Evolutionary conservation across 2,329 filamentous ascomycete species (phyloP), one percentile per base, ranked within the genome.

Genomic region (Pseudogymnoascus destructans): DNA sequence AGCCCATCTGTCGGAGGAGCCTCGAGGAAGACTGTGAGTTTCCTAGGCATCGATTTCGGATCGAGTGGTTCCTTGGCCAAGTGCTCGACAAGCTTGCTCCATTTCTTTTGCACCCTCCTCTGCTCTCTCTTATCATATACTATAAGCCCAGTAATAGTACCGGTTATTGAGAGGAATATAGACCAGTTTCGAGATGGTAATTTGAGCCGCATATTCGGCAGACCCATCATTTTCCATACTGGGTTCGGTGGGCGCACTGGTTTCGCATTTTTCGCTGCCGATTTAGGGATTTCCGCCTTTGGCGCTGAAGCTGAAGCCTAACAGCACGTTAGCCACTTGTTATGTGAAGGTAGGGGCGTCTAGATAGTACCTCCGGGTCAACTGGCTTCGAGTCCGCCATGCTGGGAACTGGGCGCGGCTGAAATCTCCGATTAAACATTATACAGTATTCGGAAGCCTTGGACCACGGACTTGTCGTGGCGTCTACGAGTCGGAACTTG

Each of bases 171-270:
- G 72, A 91, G 83, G 75, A 98, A 98, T 67, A 98, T 96, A 73
- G 93, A 82, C 93, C 93, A 98, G 71, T 97, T 97, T 61, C 93
- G 87, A 15, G 92, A 97, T 6, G 93, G 93, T 15, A 98, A 82
- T 72, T 84, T 89, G 65, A 84, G 79, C 60, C 87, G 86, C 61
- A 96, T 81, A 64, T 85, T 87, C 56, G 92, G 92, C 46, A 98
- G 76, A 59, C 92, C 92, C 74, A 93, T 82, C 79, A 88, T 87
- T 63, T 81, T 81, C 66, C 89, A 80, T 58, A 83, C 86, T 42
- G 85, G 86, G 72, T 92, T 92, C 55, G 79, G 76, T 66, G 75
- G 66, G 35, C 76, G 72, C 52, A 73, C 66, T 62, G 73, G 70
- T 64, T 79, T 75, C 21, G 69, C 73, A 67, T 61, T 65, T 58